phyloP scores from a whole-genome alignment of 495 filamentous ascomycete species.

The Usnea hakonensis region DNA sequence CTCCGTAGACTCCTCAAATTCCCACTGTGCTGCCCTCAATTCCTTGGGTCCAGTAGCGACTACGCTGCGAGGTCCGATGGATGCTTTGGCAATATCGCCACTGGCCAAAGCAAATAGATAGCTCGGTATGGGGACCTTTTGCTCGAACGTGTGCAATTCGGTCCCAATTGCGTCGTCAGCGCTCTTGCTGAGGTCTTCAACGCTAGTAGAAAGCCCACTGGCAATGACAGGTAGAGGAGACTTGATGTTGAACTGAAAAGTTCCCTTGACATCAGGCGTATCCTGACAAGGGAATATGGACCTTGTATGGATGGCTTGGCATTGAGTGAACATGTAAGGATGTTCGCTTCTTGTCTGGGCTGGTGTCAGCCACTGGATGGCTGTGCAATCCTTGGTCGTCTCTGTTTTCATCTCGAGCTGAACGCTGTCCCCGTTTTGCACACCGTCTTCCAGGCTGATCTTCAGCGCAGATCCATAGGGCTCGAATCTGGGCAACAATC shows the following conservation, averaged over 20 bases:
- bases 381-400: conserved; percentile 83
- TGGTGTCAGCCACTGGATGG: conserved; percentile 85
- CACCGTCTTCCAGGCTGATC: conserved; percentile 57
- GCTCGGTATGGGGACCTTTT: conserved; percentile 84
- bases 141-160: conserved; percentile 71
- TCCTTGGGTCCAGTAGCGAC: conserved; percentile 85
- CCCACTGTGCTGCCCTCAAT: conserved; percentile 74
- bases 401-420: conserved; percentile 53
- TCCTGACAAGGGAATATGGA: conserved; percentile 96
- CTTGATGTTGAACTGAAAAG: conserved; percentile 77
- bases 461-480: conserved; percentile 75
- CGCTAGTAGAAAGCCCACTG: conserved; percentile 64
- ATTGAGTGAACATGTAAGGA: conserved; percentile 97
- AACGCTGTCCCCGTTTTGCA: conserved; percentile 53
- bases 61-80: conserved; percentile 74
- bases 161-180: conserved; percentile 42
- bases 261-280: conserved; percentile 89
- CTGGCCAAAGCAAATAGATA: conserved; percentile 91
- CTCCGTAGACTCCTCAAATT: conserved; percentile 83
- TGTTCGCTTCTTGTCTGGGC: conserved; percentile 90
- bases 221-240: conserved; percentile 84
- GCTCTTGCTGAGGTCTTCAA: conserved; percentile 37
- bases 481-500: conserved; percentile 56
- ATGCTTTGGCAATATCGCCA: conserved; percentile 75
- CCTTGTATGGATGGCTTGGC: conserved; percentile 89